Conservation (phyloP, 2,329 filamentous ascomycete species). For the Drechslera avenae region DNA sequence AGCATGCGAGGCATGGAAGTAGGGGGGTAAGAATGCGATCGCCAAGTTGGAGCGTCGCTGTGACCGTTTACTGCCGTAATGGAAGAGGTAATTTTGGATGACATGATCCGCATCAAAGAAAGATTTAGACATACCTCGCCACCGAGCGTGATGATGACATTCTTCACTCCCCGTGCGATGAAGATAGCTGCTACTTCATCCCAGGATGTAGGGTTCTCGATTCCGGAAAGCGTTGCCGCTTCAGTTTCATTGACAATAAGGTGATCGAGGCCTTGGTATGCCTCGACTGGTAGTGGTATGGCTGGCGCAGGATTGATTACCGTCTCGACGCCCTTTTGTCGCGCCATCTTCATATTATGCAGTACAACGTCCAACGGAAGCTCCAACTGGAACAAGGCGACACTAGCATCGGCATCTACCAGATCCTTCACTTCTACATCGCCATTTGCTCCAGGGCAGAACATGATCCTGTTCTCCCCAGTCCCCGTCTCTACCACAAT, state of each 20-base stretch:
- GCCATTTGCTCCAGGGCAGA: slow-evolving; percentile 55
- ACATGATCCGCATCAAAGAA: too few species aligned
- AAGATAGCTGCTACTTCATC: slow-evolving; percentile 57
- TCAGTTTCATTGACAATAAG: slow-evolving; percentile 92
- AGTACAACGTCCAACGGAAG: slow-evolving; percentile 51
- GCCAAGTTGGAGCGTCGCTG: too few species aligned
- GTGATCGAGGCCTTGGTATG: slow-evolving; percentile 72
- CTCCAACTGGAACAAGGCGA: slow-evolving; percentile 56
- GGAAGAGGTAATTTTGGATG: too few species aligned
- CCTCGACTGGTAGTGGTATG: slow-evolving; percentile 66
- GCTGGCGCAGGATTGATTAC: slow-evolving; percentile 85
- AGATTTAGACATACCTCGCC: slow-evolving; percentile 61
- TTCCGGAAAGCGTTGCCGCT: slow-evolving; percentile 72
- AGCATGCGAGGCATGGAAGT: slow-evolving; percentile 15
- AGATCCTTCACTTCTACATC: slow-evolving; percentile 46
- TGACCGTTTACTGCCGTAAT: too few species aligned
- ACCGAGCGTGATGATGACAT: slow-evolving; percentile 84
- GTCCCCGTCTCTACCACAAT: slow-evolving; percentile 56
- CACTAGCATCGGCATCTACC: slow-evolving; percentile 48
- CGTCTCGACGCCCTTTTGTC: slow-evolving; percentile 54
- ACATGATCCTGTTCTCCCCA: slow-evolving; percentile 57
- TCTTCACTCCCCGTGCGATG: slow-evolving; percentile 69
- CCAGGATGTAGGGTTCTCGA: slow-evolving; percentile 41
- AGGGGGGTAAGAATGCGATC: too few species aligned
- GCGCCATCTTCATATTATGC: slow-evolving; percentile 45